A percentile compares a stretch with the other conserved stretches of the same genome.
These are phyloP conservation scores for Agaricus subrufescens DNA, from an alignment of 768 basidiomycete genomes.

Conservation along the genomic window DNA sequence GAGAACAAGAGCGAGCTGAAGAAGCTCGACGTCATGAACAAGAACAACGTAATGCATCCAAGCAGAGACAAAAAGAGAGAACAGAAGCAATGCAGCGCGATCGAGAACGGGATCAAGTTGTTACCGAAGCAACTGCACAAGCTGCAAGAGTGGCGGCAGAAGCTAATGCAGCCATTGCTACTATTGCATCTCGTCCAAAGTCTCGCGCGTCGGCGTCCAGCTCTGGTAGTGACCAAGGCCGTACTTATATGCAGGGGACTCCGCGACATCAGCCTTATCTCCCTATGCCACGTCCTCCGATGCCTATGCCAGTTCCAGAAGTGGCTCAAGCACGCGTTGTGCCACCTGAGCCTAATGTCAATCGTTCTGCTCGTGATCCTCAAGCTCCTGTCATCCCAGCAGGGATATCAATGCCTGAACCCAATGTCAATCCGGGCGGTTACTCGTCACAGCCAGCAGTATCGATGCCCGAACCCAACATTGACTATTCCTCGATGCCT, in stretches of 20 bases:
- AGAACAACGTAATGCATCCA: neutral
- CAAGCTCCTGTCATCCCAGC: too few species aligned
- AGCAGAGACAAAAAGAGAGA: neutral
- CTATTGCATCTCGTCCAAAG: neutral
- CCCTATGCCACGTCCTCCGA: conserved; percentile 6
- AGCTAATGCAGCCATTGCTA: neutral
- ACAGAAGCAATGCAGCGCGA: neutral
- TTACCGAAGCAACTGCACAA: neutral
- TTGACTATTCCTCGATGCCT: neutral
- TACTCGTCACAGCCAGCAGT: neutral
- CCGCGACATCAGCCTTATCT: neutral
- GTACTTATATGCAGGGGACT: neutral
- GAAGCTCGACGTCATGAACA: neutral
- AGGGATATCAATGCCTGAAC: too few species aligned
- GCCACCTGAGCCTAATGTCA: neutral
- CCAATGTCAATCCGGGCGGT: too few species aligned
- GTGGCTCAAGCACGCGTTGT: neutral
- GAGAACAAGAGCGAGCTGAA: neutral
- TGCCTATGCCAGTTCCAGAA: neutral
- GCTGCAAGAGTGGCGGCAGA: neutral
- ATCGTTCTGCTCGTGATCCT: too few species aligned
- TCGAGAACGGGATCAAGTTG: neutral
- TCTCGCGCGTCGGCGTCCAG: neutral
- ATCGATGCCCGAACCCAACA: conserved; percentile 1
- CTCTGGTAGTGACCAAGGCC: neutral